Evolutionary conservation across 768 basidiomycete species (phyloP).

Genomic region (Mycena pura): DNA sequence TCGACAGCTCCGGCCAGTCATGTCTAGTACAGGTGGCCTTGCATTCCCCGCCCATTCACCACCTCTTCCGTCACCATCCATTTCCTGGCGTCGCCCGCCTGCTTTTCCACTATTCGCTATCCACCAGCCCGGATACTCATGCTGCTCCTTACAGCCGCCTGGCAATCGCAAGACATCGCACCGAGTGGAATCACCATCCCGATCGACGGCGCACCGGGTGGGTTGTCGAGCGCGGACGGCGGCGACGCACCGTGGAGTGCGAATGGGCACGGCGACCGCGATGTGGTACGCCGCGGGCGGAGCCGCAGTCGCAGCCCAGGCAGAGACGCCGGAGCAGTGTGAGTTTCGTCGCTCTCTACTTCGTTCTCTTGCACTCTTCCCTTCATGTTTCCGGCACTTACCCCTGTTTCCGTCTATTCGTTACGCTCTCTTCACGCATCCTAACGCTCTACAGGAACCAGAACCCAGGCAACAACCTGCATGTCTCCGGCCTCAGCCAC

Average conservation of each 20-base stretch:
- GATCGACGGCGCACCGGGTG: conserved; percentile 51
- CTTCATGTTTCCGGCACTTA: too few species aligned
- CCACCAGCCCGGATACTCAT: too few species aligned
- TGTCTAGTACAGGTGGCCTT: neutral
- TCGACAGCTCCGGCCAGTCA: neutral
- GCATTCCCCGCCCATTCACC: neutral
- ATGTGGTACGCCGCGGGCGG: conserved; percentile 52
- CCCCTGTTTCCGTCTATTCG: too few species aligned
- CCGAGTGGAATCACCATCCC: conserved; percentile 79
- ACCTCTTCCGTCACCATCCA: neutral
- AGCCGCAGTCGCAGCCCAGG: conserved; percentile 84
- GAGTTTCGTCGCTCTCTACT: conserved; percentile 27
- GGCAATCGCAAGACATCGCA: conserved; percentile 85
- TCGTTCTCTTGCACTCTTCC: conserved; percentile 21
- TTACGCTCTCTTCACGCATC: conserved; percentile 17
- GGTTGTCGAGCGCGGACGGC: conserved; percentile 44
- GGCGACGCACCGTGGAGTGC: conserved; percentile 65
- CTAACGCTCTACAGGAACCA: conserved; percentile 57
- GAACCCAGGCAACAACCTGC: conserved; percentile 72
- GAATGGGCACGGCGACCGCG: conserved; percentile 43
- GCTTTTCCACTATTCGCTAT: neutral
- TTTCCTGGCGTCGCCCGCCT: neutral
- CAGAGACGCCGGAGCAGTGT: conserved; percentile 63
- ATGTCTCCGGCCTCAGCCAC: conserved; percentile 64
- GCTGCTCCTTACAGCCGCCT: conserved; percentile 74